Conservation (phyloP, 2,329 filamentous ascomycete species). For the Diaporthe sp. region DNA sequence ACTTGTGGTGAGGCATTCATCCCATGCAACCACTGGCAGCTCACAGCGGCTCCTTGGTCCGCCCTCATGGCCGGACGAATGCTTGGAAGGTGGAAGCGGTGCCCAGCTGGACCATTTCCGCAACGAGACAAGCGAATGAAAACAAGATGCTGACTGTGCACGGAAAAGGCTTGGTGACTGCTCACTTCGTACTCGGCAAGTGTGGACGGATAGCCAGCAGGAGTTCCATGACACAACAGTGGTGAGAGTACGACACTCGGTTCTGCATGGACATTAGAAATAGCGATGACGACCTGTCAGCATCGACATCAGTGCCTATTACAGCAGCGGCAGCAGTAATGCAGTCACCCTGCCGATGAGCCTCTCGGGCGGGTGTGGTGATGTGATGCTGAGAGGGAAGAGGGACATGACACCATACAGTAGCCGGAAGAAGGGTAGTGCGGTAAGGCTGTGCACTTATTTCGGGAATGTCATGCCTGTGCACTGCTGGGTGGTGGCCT, state of each 20-base stretch:
- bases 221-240: background rate
- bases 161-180: constrained; percentile 32
- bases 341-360: constrained; percentile 23
- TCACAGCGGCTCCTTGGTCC: constrained; percentile 9
- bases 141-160: constrained; percentile 42
- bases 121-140: constrained; percentile 30
- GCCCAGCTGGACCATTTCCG: constrained; percentile 13
- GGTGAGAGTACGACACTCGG: constrained; percentile 25
- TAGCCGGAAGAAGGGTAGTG: constrained; percentile 34
- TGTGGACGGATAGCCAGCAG: background rate
- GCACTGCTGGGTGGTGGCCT: constrained; percentile 3
- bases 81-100: constrained; percentile 1
- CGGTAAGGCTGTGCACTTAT: constrained; percentile 42
- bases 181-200: constrained; percentile 3
- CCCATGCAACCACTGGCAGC: constrained; percentile 4
- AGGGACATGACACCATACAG: background rate
- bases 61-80: background rate
- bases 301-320: background rate
- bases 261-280: constrained; percentile 16
- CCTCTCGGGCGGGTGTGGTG: constrained; percentile 18
- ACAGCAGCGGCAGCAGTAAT: constrained; percentile 13
- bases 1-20: background rate
- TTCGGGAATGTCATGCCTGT: constrained; percentile 37
- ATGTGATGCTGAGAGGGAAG: background rate
- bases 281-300: constrained; percentile 26